Evolutionary conservation across 2,329 filamentous ascomycete genomes (phyloP).

Genomic region (Claviceps pazoutovae): DNA sequence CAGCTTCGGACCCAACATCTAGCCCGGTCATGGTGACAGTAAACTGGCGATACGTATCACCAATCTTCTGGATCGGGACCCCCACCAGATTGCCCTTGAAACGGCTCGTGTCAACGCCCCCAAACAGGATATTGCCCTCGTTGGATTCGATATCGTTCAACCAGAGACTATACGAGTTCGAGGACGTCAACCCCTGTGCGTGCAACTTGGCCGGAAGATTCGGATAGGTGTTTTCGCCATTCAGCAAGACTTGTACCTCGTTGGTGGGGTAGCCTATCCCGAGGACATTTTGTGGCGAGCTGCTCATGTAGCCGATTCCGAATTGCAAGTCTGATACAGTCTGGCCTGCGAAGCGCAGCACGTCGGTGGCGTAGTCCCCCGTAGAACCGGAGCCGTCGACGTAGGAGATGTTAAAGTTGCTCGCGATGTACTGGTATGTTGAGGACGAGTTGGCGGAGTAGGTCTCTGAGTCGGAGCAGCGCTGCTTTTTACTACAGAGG

Average conservation of each 20-base stretch:
- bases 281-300: conserved; percentile 56
- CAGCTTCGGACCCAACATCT: conserved; percentile 24
- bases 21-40: conserved; percentile 54
- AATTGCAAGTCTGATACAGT: conserved; percentile 50
- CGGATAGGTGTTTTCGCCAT: conserved; percentile 40
- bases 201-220: conserved; percentile 57
- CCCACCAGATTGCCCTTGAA: conserved; percentile 50
- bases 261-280: conserved; percentile 73
- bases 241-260: conserved; percentile 57
- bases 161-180: conserved; percentile 62
- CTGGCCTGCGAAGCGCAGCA: conserved; percentile 42
- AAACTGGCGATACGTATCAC: conserved; percentile 45
- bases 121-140: conserved; percentile 58
- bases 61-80: conserved; percentile 47
- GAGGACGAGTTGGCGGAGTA: conserved; percentile 61
- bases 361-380: conserved; percentile 73
- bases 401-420: conserved; percentile 77
- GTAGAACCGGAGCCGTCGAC: conserved; percentile 64
- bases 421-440: conserved; percentile 59
- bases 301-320: conserved; percentile 54
- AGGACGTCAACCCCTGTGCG: conserved; percentile 43
- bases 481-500: conserved; percentile 38
- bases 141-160: conserved; percentile 55
- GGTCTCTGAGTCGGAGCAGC: conserved; percentile 49
- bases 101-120: conserved; percentile 55